Conservation (phyloP, 768 basidiomycete genomes). For the Lactarius pseudohatsudake region DNA sequence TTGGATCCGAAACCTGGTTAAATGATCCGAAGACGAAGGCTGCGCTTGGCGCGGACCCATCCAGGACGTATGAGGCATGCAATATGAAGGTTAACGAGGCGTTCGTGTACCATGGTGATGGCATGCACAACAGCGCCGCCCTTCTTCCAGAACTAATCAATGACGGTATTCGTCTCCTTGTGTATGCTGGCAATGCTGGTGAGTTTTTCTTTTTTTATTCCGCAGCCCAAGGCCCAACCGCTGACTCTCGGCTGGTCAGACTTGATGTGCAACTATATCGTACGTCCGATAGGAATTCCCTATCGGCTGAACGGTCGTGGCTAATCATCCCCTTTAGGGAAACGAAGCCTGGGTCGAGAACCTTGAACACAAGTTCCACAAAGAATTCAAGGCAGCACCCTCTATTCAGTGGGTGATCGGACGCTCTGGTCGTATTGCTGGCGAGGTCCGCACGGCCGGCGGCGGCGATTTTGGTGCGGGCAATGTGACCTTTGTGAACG, state of each 20-base stretch:
- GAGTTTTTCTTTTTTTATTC: neutral
- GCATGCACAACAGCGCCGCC: constrained; percentile 76
- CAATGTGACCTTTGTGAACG: constrained; percentile 79
- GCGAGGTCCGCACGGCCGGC: constrained; percentile 70
- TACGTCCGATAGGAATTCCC: constrained; percentile 34
- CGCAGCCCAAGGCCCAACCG: neutral
- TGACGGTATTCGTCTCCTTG: constrained; percentile 76
- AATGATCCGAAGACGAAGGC: constrained; percentile 75
- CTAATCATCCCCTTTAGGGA: constrained; percentile 44
- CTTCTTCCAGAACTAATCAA: constrained; percentile 81
- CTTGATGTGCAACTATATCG: constrained; percentile 87
- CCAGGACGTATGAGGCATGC: constrained; percentile 64
- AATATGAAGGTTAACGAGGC: constrained; percentile 79
- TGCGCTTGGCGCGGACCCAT: constrained; percentile 68
- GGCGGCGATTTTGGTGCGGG: constrained; percentile 65
- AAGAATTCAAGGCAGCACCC: constrained; percentile 54
- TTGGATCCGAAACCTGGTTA: constrained; percentile 91
- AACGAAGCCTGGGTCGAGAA: constrained; percentile 74
- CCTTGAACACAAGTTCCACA: constrained; percentile 59
- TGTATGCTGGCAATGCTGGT: constrained; percentile 88
- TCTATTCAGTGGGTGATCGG: constrained; percentile 57
- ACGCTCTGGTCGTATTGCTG: constrained; percentile 54
- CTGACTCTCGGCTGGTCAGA: constrained; percentile 34
- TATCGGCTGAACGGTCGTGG: neutral
- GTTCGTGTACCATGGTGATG: constrained; percentile 82